A percentile compares a stretch with the other conserved stretches of the same genome.
phyloP scores from a whole-genome alignment of 192 early-diverging fungal genomes.

The Coemansia sp. region DNA sequence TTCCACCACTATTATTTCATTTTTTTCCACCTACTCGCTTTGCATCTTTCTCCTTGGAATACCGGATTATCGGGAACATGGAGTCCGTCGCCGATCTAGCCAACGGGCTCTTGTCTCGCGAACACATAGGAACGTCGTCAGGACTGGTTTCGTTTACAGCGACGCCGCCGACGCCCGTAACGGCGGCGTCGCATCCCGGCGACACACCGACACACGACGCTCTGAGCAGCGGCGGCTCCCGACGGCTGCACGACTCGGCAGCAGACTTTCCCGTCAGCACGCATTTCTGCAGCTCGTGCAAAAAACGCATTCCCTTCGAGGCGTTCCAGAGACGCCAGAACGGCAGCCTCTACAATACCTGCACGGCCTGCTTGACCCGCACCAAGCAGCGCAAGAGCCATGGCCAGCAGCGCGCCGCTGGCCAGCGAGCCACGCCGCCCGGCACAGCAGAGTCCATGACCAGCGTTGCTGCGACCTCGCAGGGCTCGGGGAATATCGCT shows the following conservation, averaged over 20 bases:
- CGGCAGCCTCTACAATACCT: slow-evolving; percentile 35
- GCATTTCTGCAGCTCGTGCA: slow-evolving; percentile 41
- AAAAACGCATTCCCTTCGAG: slow-evolving; percentile 25
- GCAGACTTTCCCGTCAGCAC: not conserved
- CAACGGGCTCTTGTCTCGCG: not conserved
- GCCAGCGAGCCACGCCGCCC: not conserved
- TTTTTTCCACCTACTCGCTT: too few relatives aligned
- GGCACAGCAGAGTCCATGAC: not conserved
- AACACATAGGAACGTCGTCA: not conserved
- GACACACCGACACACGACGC: not conserved
- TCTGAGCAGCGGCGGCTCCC: too few relatives aligned
- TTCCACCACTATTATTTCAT: not conserved
- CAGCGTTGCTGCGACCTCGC: too few relatives aligned
- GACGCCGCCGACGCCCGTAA: not conserved
- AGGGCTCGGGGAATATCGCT: too few relatives aligned
- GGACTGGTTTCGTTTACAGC: slow-evolving; percentile 1
- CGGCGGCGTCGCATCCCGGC: not conserved
- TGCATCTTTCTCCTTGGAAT: too few relatives aligned
- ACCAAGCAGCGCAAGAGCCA: slow-evolving; percentile 27
- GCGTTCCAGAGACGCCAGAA: slow-evolving; percentile 30
- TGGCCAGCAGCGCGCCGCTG: not conserved
- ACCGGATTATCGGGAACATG: not conserved
- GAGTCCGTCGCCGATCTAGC: not conserved
- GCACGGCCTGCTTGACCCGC: slow-evolving; percentile 19
- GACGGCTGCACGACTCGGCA: too few relatives aligned